Conservation (phyloP, 2,329 filamentous ascomycete species). For the Penicillium thymicola region DNA sequence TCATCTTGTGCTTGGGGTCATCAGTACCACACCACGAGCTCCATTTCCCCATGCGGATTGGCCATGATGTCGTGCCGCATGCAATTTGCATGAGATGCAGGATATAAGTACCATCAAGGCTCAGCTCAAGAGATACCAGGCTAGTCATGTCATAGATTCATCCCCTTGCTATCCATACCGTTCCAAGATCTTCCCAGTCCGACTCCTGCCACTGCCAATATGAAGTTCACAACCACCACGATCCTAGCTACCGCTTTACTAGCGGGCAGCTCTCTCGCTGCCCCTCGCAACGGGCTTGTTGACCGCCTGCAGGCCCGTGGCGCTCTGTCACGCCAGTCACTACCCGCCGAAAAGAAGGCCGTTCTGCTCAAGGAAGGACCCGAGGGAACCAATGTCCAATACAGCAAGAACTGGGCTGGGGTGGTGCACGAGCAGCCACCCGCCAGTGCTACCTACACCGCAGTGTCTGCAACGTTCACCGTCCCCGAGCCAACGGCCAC, state of each 20-base stretch:
- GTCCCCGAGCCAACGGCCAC: conserved; percentile 51
- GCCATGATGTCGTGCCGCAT: conserved; percentile 11
- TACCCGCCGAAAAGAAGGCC: conserved; percentile 19
- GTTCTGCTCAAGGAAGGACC: conserved; percentile 14
- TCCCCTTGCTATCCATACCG: neutral
- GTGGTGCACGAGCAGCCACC: conserved; percentile 50
- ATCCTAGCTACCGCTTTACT: conserved; percentile 24
- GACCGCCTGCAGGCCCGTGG: conserved; percentile 31
- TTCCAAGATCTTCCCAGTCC: neutral
- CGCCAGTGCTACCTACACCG: conserved; percentile 48
- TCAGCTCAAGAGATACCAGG: neutral
- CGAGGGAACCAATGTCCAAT: conserved; percentile 42
- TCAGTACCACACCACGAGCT: conserved; percentile 7
- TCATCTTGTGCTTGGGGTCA: neutral
- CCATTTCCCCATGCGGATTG: conserved; percentile 21
- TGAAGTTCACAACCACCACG: conserved; percentile 27
- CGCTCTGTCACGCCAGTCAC: conserved; percentile 24
- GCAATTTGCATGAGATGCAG: conserved; percentile 4
- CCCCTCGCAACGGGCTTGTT: conserved; percentile 27
- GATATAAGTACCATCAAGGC: conserved; percentile 10
- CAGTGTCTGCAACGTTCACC: conserved; percentile 46
- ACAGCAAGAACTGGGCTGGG: conserved; percentile 60
- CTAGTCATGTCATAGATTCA: neutral
- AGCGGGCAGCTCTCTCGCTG: conserved; percentile 26
- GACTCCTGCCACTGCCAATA: conserved; percentile 13